Conservation (phyloP, 495 filamentous ascomycete genomes). For the Ramalina intermedia region DNA sequence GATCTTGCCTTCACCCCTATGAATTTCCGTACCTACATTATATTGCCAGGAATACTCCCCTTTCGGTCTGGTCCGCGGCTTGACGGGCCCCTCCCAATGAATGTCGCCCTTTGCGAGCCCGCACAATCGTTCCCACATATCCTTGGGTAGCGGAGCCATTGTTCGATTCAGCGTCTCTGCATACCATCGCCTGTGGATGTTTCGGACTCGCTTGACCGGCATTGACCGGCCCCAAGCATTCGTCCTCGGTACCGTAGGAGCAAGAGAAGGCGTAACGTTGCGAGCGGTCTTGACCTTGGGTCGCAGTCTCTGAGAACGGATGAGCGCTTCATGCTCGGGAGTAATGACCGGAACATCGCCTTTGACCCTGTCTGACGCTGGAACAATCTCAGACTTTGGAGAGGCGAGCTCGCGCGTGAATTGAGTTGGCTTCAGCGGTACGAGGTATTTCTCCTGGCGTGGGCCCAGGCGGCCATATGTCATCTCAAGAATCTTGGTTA, state of each 20-base stretch:
- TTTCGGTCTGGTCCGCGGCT: conserved; percentile 17
- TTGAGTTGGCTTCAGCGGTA: conserved; percentile 28
- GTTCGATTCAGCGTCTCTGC: conserved; percentile 35
- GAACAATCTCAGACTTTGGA: too few species aligned
- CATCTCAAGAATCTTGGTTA: conserved; percentile 47
- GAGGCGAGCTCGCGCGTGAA: conserved; percentile 20
- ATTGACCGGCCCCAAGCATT: conserved; percentile 53
- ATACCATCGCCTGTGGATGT: conserved; percentile 49
- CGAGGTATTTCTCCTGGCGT: conserved; percentile 47
- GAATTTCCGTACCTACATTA: not conserved
- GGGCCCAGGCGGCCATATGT: conserved; percentile 65
- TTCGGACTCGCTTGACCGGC: conserved; percentile 33
- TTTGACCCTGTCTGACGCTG: conserved; percentile 1
- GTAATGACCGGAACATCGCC: conserved; percentile 18
- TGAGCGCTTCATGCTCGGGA: conserved; percentile 14
- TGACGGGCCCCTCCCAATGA: conserved; percentile 26
- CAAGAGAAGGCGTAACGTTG: conserved; percentile 21
- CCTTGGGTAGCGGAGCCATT: conserved; percentile 55
- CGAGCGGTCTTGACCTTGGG: not conserved
- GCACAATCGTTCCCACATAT: conserved; percentile 49
- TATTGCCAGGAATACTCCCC: not conserved
- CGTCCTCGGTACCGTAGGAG: conserved; percentile 39
- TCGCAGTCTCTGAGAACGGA: conserved; percentile 23
- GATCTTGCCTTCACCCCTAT: not conserved
- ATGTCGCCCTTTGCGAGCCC: conserved; percentile 38